Conservation (phyloP, 2,329 filamentous ascomycete species). For the Ophioceras dolichostomum region DNA sequence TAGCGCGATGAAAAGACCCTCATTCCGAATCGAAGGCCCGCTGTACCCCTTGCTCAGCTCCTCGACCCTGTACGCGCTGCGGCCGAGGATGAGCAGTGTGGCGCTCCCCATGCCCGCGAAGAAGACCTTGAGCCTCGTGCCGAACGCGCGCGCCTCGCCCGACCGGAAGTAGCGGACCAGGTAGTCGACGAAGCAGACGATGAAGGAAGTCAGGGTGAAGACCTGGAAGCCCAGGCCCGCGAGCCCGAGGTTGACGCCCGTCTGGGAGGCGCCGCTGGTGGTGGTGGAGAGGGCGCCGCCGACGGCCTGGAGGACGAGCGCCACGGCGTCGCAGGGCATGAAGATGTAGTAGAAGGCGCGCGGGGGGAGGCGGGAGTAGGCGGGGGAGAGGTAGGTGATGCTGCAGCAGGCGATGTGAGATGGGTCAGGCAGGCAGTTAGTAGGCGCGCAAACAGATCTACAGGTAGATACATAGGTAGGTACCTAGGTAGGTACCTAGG, state of each 20-base stretch:
- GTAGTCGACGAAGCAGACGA: slow-evolving; percentile 33
- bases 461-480: no score
- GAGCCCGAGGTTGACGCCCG: slow-evolving; percentile 34
- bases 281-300: slow-evolving; percentile 39
- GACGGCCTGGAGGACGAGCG: slow-evolving; percentile 40
- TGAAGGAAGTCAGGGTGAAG: slow-evolving; percentile 39
- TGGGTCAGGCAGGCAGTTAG: no score
- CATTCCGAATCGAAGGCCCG: slow-evolving; percentile 38
- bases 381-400: slow-evolving; percentile 23
- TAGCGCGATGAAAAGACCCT: slow-evolving; percentile 38
- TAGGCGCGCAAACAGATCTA: no score
- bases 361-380: slow-evolving; percentile 27
- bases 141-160: neutral
- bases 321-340: slow-evolving; percentile 40
- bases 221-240: slow-evolving; percentile 48
- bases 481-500: no score
- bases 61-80: slow-evolving; percentile 51
- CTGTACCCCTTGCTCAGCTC: slow-evolving; percentile 52
- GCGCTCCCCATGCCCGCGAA: slow-evolving; percentile 18
- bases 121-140: slow-evolving; percentile 19
- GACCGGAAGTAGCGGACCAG: slow-evolving; percentile 24
- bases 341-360: slow-evolving; percentile 29
- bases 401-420: no score
- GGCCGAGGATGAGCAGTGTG: slow-evolving; percentile 45
- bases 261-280: slow-evolving; percentile 29